A percentile compares a stretch with the other conserved stretches of the same genome.
Conservation (phyloP, 1,284 basidiomycete species). For the Vanrija sp. region DNA sequence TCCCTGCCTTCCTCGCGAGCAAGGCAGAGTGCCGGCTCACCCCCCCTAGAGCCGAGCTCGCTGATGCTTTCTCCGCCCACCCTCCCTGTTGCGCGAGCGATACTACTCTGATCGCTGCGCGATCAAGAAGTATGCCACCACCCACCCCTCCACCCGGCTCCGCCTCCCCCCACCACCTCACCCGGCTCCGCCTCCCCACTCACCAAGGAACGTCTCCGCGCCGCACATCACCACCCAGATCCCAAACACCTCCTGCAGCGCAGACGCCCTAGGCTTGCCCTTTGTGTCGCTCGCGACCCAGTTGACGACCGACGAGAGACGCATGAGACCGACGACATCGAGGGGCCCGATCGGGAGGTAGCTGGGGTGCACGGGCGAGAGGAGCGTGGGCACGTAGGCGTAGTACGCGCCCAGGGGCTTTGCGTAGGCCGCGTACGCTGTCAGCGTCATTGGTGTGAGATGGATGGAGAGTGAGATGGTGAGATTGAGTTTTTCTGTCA, state of each 20-base stretch:
- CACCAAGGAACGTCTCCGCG: slow-evolving; percentile 47
- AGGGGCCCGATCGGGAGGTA: slow-evolving; percentile 35
- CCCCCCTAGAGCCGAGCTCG: too few species aligned
- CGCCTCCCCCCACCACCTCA: not conserved
- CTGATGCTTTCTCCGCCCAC: too few species aligned
- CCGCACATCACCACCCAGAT: slow-evolving; percentile 47
- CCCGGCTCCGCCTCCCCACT: slow-evolving; percentile 13
- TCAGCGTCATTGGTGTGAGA: too few species aligned
- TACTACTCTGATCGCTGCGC: too few species aligned
- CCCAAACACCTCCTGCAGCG: slow-evolving; percentile 41
- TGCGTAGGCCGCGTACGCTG: not conserved
- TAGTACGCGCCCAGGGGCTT: slow-evolving; percentile 12
- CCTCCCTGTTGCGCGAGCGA: too few species aligned
- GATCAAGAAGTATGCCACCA: too few species aligned
- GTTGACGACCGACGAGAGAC: slow-evolving; percentile 40
- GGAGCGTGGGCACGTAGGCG: slow-evolving; percentile 21
- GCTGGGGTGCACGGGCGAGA: slow-evolving; percentile 32
- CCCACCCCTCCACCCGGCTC: too few species aligned
- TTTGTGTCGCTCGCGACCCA: slow-evolving; percentile 31
- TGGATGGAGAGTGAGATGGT: too few species aligned
- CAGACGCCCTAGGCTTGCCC: slow-evolving; percentile 23
- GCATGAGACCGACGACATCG: slow-evolving; percentile 42
- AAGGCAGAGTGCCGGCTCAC: too few species aligned
- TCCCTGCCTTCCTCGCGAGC: too few species aligned
- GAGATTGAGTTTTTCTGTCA: too few species aligned